These are phyloP conservation scores for Crithidia expoeki DNA, from an alignment of 208 protist species.

Conservation along the genomic window DNA sequence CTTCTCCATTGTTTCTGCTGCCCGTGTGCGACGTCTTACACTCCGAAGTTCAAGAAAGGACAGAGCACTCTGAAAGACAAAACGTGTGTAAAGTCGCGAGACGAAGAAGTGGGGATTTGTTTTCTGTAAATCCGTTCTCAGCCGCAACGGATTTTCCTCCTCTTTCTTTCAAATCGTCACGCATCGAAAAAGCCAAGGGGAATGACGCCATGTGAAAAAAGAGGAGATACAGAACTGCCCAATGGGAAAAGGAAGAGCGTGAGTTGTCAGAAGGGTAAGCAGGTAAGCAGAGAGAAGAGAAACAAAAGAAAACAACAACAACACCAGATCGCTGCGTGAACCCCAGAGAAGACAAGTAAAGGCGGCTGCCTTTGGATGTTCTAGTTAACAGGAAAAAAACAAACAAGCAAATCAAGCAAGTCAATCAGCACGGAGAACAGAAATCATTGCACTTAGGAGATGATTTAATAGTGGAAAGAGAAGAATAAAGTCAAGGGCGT, in stretches of 20 bases:
- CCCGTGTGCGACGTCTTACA: background rate
- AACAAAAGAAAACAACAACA: constrained; percentile 6
- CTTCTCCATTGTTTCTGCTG: background rate
- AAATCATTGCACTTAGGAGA: no score
- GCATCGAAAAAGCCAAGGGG: background rate
- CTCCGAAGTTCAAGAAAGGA: background rate
- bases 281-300: constrained; percentile 2
- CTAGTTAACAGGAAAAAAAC: background rate
- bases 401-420: background rate
- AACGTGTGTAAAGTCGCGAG: background rate
- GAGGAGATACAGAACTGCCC: background rate
- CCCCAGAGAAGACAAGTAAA: constrained; percentile 20
- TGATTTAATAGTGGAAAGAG: no score
- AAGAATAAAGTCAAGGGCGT: no score
- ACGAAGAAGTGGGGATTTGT: background rate
- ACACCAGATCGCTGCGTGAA: constrained; percentile 13
- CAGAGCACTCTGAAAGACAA: background rate
- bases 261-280: no score
- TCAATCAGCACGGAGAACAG: no score
- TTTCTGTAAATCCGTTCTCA: background rate
- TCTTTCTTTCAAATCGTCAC: background rate
- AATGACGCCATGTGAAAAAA: background rate
- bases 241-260: no score
- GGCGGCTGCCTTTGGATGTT: no score
- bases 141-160: no score